Evolutionary conservation across 1,284 basidiomycete species (phyloP).

Genomic region (Pseudozyma pruni): DNA sequence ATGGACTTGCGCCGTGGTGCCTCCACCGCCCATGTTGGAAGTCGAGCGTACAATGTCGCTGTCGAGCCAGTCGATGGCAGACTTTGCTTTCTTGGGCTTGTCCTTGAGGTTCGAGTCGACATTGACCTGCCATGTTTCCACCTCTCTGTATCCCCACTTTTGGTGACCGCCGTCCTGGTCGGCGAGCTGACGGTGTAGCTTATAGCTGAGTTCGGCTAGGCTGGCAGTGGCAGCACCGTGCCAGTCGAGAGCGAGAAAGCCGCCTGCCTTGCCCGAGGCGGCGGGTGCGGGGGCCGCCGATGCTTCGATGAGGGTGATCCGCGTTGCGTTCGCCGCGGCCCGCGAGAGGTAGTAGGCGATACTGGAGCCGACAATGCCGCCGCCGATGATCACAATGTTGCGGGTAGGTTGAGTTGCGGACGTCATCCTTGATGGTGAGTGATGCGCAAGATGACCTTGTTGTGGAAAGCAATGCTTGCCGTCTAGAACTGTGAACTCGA

Average conservation of each 20-base stretch:
- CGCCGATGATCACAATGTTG: slow-evolving; percentile 67
- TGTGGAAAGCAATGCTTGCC: neutral
- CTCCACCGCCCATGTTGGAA: slow-evolving; percentile 67
- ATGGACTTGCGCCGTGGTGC: slow-evolving; percentile 81
- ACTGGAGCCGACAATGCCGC: slow-evolving; percentile 83
- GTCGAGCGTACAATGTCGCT: slow-evolving; percentile 57
- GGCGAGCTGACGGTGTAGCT: slow-evolving; percentile 82
- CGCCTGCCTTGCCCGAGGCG: slow-evolving; percentile 89
- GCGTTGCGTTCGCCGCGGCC: slow-evolving; percentile 16
- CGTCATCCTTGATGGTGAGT: slow-evolving; percentile 16
- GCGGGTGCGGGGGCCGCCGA: slow-evolving; percentile 73
- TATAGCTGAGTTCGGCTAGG: slow-evolving; percentile 80
- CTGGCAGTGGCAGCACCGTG: slow-evolving; percentile 70
- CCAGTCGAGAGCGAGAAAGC: slow-evolving; percentile 87
- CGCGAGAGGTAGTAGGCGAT: slow-evolving; percentile 79
- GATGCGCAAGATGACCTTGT: too few species aligned
- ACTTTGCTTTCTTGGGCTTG: slow-evolving; percentile 15
- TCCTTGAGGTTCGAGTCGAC: slow-evolving; percentile 50
- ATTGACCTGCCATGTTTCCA: slow-evolving; percentile 68
- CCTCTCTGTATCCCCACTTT: slow-evolving; percentile 85
- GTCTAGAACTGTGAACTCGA: too few species aligned
- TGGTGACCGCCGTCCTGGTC: slow-evolving; percentile 76
- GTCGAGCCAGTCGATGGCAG: slow-evolving; percentile 66
- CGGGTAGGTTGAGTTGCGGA: slow-evolving; percentile 18
- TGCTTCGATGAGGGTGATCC: slow-evolving; percentile 77